These are phyloP conservation scores for Epichloe sibirici DNA, from an alignment of 2,329 filamentous ascomycete genomes.

Conservation along the genomic window DNA sequence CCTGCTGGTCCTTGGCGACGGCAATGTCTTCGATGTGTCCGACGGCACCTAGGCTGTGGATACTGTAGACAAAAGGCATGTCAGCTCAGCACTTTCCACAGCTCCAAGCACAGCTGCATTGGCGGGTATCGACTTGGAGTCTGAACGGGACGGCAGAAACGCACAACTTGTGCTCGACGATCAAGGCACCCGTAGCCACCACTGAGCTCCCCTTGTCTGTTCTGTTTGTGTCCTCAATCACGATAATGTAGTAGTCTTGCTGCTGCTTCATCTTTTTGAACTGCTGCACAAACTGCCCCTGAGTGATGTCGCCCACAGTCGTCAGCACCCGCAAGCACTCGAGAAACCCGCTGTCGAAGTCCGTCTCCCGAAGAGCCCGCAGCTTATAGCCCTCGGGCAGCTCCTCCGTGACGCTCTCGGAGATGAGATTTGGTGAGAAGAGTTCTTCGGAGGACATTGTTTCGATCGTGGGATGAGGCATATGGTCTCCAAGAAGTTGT, in stretches of 20 bases:
- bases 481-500: background rate
- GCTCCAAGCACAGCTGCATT: background rate
- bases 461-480: slow-evolving; percentile 4
- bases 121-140: no score
- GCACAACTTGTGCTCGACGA: slow-evolving; percentile 91
- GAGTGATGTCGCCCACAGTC: slow-evolving; percentile 75
- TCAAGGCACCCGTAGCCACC: slow-evolving; percentile 81
- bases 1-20: slow-evolving; percentile 87
- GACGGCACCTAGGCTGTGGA: slow-evolving; percentile 69
- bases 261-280: slow-evolving; percentile 71
- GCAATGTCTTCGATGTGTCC: slow-evolving; percentile 98
- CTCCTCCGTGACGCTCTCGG: slow-evolving; percentile 54
- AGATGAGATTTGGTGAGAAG: slow-evolving; percentile 68
- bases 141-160: slow-evolving; percentile 19
- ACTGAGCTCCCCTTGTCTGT: slow-evolving; percentile 45
- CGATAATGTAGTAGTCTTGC: slow-evolving; percentile 74
- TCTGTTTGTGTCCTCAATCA: slow-evolving; percentile 60
- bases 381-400: slow-evolving; percentile 75
- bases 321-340: slow-evolving; percentile 86
- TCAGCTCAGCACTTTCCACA: background rate
- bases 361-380: slow-evolving; percentile 64
- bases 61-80: slow-evolving; percentile 33
- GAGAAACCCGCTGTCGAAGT: slow-evolving; percentile 75
- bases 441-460: slow-evolving; percentile 34
- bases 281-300: slow-evolving; percentile 62